Evolutionary conservation across 2,329 filamentous ascomycete species (phyloP).

Genomic region (Allantophomopsis cytisporea): DNA sequence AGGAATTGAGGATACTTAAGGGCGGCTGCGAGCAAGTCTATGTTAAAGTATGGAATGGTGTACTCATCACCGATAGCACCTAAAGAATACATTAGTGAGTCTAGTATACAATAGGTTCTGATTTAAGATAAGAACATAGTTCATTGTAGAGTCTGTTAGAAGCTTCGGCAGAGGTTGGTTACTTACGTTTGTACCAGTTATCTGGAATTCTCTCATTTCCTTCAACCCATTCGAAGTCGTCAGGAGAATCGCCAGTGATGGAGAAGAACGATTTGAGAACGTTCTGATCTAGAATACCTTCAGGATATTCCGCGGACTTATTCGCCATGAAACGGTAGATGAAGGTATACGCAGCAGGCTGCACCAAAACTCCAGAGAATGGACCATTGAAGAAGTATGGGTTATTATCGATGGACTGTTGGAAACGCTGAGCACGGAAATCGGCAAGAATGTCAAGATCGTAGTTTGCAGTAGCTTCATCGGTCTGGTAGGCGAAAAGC

Average conservation of each 20-base stretch:
- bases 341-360: slow-evolving; percentile 33
- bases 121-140: too few relatives aligned
- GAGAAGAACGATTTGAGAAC: slow-evolving; percentile 18
- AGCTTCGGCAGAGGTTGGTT: too few relatives aligned
- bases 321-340: slow-evolving; percentile 28
- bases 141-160: too few relatives aligned
- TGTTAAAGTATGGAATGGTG: slow-evolving; percentile 20
- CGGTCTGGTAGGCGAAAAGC: slow-evolving; percentile 25
- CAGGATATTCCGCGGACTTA: slow-evolving; percentile 29
- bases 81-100: too few relatives aligned
- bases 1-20: slow-evolving; percentile 26
- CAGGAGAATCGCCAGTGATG: slow-evolving; percentile 12
- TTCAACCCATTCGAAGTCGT: slow-evolving; percentile 6
- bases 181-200: slow-evolving; percentile 12
- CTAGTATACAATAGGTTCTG: too few relatives aligned
- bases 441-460: slow-evolving; percentile 27
- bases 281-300: slow-evolving; percentile 24
- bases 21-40: slow-evolving; percentile 24
- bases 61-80: slow-evolving; percentile 20
- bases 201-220: slow-evolving; percentile 10
- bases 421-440: slow-evolving; percentile 28
- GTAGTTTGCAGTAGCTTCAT: slow-evolving; percentile 18
- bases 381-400: slow-evolving; percentile 40
- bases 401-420: slow-evolving; percentile 33
- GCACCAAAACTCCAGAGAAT: slow-evolving; percentile 30